Percentiles rank a stretch among this genome's conserved stretches.
phyloP scores from a whole-genome alignment of 2,329 filamentous ascomycete species.

The Phoma sp. region DNA sequence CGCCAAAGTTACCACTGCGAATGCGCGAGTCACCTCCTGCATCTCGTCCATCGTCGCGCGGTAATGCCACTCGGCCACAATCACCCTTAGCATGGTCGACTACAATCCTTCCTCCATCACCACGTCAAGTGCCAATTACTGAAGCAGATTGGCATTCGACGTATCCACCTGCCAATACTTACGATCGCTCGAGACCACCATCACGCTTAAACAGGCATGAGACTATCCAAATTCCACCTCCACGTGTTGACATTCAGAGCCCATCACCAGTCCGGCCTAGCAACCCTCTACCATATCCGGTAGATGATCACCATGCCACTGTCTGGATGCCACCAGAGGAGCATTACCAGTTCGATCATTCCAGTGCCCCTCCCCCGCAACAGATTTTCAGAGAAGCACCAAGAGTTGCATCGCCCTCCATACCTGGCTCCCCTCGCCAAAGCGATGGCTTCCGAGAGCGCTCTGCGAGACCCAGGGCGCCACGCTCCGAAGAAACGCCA shows the following conservation, averaged over 20 bases:
- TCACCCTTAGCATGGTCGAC: slow-evolving; percentile 35
- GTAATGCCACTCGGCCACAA: slow-evolving; percentile 26
- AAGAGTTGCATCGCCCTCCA: slow-evolving; percentile 25
- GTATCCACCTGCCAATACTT: slow-evolving; percentile 32
- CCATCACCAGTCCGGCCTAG: slow-evolving; percentile 38
- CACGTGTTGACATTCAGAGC: slow-evolving; percentile 43
- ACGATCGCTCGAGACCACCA: slow-evolving; percentile 34
- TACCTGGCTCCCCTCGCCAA: slow-evolving; percentile 31
- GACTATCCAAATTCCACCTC: slow-evolving; percentile 35
- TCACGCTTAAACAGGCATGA: slow-evolving; percentile 39
- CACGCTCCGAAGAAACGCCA: slow-evolving; percentile 28
- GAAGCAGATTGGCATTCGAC: slow-evolving; percentile 41
- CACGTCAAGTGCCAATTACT: slow-evolving; percentile 27
- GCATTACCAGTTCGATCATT: slow-evolving; percentile 48
- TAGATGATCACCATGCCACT: slow-evolving; percentile 47
- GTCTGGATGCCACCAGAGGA: slow-evolving; percentile 53
- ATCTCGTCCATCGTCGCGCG: slow-evolving; percentile 39
- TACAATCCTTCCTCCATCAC: slow-evolving; percentile 24
- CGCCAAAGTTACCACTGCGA: slow-evolving; percentile 38
- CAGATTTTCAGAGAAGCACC: slow-evolving; percentile 35
- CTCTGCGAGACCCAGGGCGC: slow-evolving; percentile 16
- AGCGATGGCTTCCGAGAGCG: slow-evolving; percentile 18
- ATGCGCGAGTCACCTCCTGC: slow-evolving; percentile 30
- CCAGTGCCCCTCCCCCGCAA: slow-evolving; percentile 26
- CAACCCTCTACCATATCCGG: slow-evolving; percentile 52